Evolutionary conservation across 2,329 filamentous ascomycete species (phyloP), one percentile per base, ranked within the genome.

Genomic region (Aspergillus eucalypticola): DNA sequence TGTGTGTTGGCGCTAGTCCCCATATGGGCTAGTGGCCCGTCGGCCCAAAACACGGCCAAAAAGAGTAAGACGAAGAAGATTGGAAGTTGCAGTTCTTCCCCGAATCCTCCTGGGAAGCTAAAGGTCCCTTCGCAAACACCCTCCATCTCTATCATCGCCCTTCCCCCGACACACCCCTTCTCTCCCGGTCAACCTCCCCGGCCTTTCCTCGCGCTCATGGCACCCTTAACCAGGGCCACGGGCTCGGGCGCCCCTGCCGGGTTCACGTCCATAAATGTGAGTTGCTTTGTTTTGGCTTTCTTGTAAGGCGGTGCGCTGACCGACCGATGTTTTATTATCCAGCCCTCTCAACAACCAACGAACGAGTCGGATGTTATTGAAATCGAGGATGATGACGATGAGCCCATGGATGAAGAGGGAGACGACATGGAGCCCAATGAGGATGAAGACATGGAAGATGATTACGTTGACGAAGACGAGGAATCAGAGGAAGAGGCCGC

Each of bases 311-410:
- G 50, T 55, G 61, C 61, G 54, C 61, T 56, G 39, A 58, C 59
- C 64, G 54, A 55, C 54, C 56, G 61, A 55, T 32, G 46, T 17
- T 58, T 66, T 48, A 62, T 61, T 38, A 29, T 52, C 13, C 59
- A 73, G 69, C 59, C 63, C 52, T 57, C 54, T 8, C 61, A 57
- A 44, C 51, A 35, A 39, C 53, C 55, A 27, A 42, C 66, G 7
- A 68, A 73, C 57, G 67, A 71, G 52, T 66, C 71, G 3, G 76
- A 77, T 60, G 65, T 78, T 23, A 77, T 79, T 63, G 75, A 72
- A 57, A 76, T 79, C 42, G 73, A 76, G 29, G 71, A 72, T 39
- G 73, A 75, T 23, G 71, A 73, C 8, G 66, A 67, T 6, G 71
- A 69, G 51, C 56, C 62, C 15, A 67, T 71, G 60, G 67, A 70